phyloP scores from a whole-genome alignment of 2,329 filamentous ascomycete genomes.

The Bipolaris zeicola region DNA sequence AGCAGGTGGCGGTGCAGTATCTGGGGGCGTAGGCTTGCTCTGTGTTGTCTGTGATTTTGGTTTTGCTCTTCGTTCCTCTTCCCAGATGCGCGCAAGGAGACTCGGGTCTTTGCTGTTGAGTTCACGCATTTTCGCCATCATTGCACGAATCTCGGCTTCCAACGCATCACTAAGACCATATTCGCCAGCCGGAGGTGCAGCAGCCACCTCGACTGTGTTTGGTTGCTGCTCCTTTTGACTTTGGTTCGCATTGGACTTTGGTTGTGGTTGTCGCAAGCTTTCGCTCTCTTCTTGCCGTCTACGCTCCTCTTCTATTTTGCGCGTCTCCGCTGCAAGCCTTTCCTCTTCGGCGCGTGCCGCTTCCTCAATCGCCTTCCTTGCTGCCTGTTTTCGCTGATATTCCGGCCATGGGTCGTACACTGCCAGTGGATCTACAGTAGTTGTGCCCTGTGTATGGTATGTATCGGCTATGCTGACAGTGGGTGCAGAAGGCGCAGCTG shows the following conservation, averaged over 20 bases:
- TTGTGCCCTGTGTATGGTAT: constrained; percentile 37
- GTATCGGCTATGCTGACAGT: constrained; percentile 26
- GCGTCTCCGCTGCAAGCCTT: constrained; percentile 30
- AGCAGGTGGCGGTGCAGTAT: constrained; percentile 1
- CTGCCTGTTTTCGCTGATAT: constrained; percentile 51
- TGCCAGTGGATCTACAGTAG: constrained; percentile 59
- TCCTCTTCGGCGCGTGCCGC: constrained; percentile 45
- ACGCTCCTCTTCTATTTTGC: constrained; percentile 34
- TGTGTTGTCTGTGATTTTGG: constrained; percentile 33
- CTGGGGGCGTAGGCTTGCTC: constrained; percentile 29
- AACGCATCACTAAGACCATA: constrained; percentile 42
- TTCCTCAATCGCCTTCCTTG: constrained; percentile 44
- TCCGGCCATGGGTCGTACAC: constrained; percentile 61
- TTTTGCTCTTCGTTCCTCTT: constrained; percentile 56
- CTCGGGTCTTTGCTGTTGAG: constrained; percentile 61
- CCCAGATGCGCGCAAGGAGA: constrained; percentile 62
- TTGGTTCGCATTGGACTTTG: constrained; percentile 28
- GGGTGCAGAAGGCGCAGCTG: constrained; percentile 20
- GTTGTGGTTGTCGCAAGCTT: constrained; percentile 28
- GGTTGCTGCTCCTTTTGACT: constrained; percentile 32
- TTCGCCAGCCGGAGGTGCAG: constrained; percentile 3
- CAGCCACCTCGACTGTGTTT: constrained; percentile 10
- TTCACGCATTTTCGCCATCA: constrained; percentile 64
- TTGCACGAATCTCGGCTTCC: constrained; percentile 58
- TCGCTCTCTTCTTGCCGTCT: constrained; percentile 28